Evolutionary conservation across 352 stramenopile genomes (phyloP), one percentile per base, ranked within the genome.

Genomic region (Phytophthora litchii): DNA sequence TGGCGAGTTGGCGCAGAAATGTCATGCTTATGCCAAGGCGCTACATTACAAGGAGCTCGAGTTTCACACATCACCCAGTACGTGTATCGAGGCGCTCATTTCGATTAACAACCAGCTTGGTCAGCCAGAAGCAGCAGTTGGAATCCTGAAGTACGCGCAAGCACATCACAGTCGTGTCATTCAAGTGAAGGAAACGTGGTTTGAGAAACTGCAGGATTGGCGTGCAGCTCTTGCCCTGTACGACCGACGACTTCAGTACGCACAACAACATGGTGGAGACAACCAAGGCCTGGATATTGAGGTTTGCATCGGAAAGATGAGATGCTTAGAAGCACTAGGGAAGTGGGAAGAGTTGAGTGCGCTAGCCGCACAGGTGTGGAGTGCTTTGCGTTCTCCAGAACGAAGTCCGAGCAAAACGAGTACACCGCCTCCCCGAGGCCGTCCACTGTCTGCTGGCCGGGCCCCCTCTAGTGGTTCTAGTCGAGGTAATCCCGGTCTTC

Each of bases 31-130:
- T 65, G 97, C 97, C 1, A 99, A 99, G 67, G 61, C 83, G 49
- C 44, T 94, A 61, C 94, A 98, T 51, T 99, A 98, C 71, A 98
- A 99, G 69, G 97, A 99, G 58, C 76, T 98, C 1, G 96, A 99
- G 71, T 99, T 98, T 54, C 79, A 92, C 46, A 93, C 80, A 17
- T 84, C 92, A n/a, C 88, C 88, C 6, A 83, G 74, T 12, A 96
- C 87, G n/a, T 99, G 95, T 67, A 97, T 99, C n/a, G 97, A 99
- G 65, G 86, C 89, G 34, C 81, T 99, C 1, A 99, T 99, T 38
- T 96, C 94, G 31, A 99, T 99, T 41, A 99, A 99, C 76, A 99
- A 99, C 48, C 98, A 99, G 72, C 68, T 99, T 1, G 96, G 97
- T 9, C 82, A 96, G 42, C 89, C 95, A 0, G 97, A 99, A 63